Base-by-base conservation (phyloP, 345 rosid species). In the Populus alba region DNA sequence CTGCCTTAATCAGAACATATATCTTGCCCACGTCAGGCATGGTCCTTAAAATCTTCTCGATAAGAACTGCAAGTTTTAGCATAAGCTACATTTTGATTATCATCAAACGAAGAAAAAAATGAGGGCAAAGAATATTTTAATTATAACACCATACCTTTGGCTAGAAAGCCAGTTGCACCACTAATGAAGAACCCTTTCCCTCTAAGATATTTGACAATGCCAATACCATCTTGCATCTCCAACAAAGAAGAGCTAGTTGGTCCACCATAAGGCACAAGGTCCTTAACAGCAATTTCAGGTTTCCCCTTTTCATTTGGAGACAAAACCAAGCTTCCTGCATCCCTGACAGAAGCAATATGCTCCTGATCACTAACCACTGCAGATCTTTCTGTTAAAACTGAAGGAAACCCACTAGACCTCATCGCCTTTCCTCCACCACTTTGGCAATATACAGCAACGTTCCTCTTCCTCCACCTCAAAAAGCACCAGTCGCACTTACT, bases 161-260 rank as follows among this genome's bases (percentile, higher is more conserved):
- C 98, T 18, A 95, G 86, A 85, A 95, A 95, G n/a, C 98, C 99
- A 8, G 99, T 96, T 9, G 94, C 91, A 55, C 98, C 99, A 70
- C 97, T 92, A 71, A 96, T 86, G 74, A 96, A 86, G 70, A 93
- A 84, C 29, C 76, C 83, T 80, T 92, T 94, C 75, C 95, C 97
- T 80, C 86, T 85, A 55, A 96, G 89, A 76, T 90, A 96, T 69
- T 92, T 94, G 75, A 89, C 84, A 77, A 96, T 96, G 70, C 99
- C 99, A 83, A 96, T 87, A 12, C 98, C 99, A 65, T 89, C 91
- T 67, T 91, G 87, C 78, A 87, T 37, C 73, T 92, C 97, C 29
- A 88, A 84, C 71, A 81, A 76, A 82, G 89, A 68, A 67, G 81
- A 17, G 37, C 77, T 55, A 61, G 90, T 81, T 63, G 77, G 57